Percentiles rank a stretch among this genome's conserved stretches.
Evolutionary conservation across 2,329 filamentous ascomycete species (phyloP).

Genomic region (Pestalotiopsis fici): DNA sequence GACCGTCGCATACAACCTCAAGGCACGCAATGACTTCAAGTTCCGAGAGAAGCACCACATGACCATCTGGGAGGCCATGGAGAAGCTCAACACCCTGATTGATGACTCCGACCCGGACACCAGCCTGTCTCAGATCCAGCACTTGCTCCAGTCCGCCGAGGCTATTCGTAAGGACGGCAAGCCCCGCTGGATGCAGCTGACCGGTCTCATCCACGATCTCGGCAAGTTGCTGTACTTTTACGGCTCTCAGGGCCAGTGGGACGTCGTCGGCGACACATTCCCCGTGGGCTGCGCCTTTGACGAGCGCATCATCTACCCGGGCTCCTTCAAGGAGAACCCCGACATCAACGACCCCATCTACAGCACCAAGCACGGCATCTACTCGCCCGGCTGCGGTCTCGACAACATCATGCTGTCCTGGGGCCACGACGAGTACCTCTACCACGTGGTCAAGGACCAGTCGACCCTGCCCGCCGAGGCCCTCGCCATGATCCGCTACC

Average conservation of each 20-base stretch:
- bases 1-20: constrained; percentile 82
- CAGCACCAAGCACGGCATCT: constrained; percentile 77
- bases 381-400: constrained; percentile 75
- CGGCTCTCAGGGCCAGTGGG: constrained; percentile 87
- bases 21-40: constrained; percentile 72
- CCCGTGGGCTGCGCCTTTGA: constrained; percentile 77
- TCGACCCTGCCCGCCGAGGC: constrained; percentile 77
- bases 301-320: constrained; percentile 76
- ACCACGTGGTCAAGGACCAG: constrained; percentile 84
- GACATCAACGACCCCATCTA: constrained; percentile 73
- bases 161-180: constrained; percentile 85
- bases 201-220: constrained; percentile 76
- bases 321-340: constrained; percentile 76
- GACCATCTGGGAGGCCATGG: constrained; percentile 89
- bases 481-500: constrained; percentile 90
- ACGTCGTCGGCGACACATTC: constrained; percentile 87
- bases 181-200: constrained; percentile 80
- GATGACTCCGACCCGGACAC: constrained; percentile 93
- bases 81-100: constrained; percentile 87
- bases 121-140: constrained; percentile 83
- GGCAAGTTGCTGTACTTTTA: constrained; percentile 82
- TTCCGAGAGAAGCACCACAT: constrained; percentile 67
- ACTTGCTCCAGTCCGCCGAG: constrained; percentile 85
- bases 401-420: constrained; percentile 89
- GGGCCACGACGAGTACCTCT: constrained; percentile 88